Evolutionary conservation across 2,329 filamentous ascomycete species (phyloP).

Genomic region (Monosporascus sp.): DNA sequence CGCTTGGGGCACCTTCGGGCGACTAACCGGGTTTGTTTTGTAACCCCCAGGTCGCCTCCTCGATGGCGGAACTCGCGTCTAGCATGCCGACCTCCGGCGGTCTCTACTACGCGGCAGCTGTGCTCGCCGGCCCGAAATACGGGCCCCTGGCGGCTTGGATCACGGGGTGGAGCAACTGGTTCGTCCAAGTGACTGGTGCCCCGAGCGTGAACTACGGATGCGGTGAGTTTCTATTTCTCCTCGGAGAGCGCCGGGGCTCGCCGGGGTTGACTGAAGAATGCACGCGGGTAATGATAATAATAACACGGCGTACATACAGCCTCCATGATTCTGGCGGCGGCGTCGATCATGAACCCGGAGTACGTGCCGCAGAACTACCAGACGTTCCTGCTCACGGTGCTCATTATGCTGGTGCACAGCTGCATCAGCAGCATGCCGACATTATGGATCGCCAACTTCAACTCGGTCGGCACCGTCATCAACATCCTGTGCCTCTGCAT

Average conservation of each 20-base stretch:
- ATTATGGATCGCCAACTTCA: constrained; percentile 64
- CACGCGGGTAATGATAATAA: too few species aligned
- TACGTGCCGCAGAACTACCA: constrained; percentile 63
- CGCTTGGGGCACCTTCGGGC: too few species aligned
- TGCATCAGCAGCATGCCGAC: constrained; percentile 67
- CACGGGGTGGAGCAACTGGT: constrained; percentile 30
- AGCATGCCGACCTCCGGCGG: constrained; percentile 70
- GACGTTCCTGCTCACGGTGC: constrained; percentile 60
- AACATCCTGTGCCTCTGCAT: constrained; percentile 64
- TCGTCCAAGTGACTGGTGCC: constrained; percentile 27
- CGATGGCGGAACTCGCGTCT: constrained; percentile 67
- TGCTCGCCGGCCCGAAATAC: constrained; percentile 48
- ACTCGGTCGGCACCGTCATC: constrained; percentile 64
- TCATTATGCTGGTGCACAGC: constrained; percentile 64
- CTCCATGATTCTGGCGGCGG: constrained; percentile 67
- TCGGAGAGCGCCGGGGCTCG: too few species aligned
- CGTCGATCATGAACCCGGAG: constrained; percentile 60
- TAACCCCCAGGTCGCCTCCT: constrained; percentile 42
- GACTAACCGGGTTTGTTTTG: not conserved
- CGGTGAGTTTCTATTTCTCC: constrained; percentile 16
- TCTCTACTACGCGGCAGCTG: constrained; percentile 68
- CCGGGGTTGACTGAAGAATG: too few species aligned
- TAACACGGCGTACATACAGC: constrained; percentile 22
- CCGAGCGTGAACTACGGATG: constrained; percentile 28
- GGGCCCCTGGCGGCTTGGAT: constrained; percentile 29